Base-by-base conservation (phyloP, 129 eudicot genomes). In the Erigeron canadensis region DNA sequence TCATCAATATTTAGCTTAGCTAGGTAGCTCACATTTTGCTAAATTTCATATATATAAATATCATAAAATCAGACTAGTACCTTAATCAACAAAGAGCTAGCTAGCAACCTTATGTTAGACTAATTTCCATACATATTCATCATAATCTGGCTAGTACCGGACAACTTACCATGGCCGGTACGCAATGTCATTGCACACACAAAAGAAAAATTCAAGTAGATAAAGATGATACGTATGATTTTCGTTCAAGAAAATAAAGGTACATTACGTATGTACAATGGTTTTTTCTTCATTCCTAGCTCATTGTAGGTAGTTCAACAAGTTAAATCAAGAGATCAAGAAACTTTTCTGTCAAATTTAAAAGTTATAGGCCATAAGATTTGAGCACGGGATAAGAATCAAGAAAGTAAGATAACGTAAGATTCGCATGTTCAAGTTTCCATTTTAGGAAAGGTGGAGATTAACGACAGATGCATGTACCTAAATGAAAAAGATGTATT, bases 401-500 rank as follows among this genome's bases (percentile, higher is more conserved):
- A 4, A 15, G 71, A 77, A 70, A 70, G 65, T 55, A 63, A 43
- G 71, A 63, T 74, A 44, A 21, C 23, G 28, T 73, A 74, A 22
- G 61, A 54, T 80, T 65, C 50, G 44, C 50, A 61, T 70, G 76
- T 37, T 63, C 34, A 17, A 47, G 40, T 62, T 77, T 63, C 81
- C 64, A 70, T 22, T 77, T 54, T 18, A 62, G 54, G 81, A 53
- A 77, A 70, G 66, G 34, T 41, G 23, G 76, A 54, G 41, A 50
- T 17, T 63, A 73, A 75, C 34, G 71, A 80, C 76, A 59, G 60
- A 59, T 65, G 38, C 57, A 63, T 70, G 67, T 70, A 63, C 72
- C 81, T 56, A 47, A 64, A 19, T 34, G 71, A 70, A 41, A 69
- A 37, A 19, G 76, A 57, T 47, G 75, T n/a, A n/a, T n/a, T n/a